A percentile compares a stretch with the other conserved stretches of the same genome.
phyloP scores from a whole-genome alignment of 371 early-diverging fungal genomes.

The Dichotomocladium elegans region DNA sequence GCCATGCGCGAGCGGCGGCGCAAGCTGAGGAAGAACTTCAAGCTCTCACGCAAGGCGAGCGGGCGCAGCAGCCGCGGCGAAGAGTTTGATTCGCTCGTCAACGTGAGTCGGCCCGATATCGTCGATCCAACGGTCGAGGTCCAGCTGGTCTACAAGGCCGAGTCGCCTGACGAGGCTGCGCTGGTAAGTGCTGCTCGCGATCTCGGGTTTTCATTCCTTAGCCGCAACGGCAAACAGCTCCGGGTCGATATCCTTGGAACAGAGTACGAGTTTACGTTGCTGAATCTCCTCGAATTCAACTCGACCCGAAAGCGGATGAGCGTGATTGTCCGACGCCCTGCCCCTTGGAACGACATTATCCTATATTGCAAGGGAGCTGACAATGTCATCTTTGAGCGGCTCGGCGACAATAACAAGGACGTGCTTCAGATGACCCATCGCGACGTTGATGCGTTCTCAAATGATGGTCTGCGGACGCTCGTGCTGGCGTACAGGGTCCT shows the following conservation, averaged over 20 bases:
- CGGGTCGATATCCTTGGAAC: slow-evolving; percentile 68
- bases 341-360: slow-evolving; percentile 74
- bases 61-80: slow-evolving; percentile 8
- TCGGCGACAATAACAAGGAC: slow-evolving; percentile 40
- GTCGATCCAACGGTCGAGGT: slow-evolving; percentile 32
- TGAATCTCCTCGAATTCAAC: slow-evolving; percentile 88
- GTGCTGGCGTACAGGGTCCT: slow-evolving; percentile 75
- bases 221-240: slow-evolving; percentile 25
- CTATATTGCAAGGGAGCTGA: slow-evolving; percentile 97
- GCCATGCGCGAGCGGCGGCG: slow-evolving; percentile 2
- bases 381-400: slow-evolving; percentile 80
- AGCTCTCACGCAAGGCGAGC: slow-evolving; percentile 2
- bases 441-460: slow-evolving; percentile 74
- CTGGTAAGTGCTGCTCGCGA: slow-evolving; percentile 84
- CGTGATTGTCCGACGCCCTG: slow-evolving; percentile 78
- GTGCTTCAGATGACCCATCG: slow-evolving; percentile 51
- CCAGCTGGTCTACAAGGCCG: slow-evolving; percentile 52
- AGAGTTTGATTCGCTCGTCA: slow-evolving; percentile 11
- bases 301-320: slow-evolving; percentile 95
- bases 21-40: slow-evolving; percentile 6
- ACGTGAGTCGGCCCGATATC: slow-evolving; percentile 8
- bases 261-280: slow-evolving; percentile 61
- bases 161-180: slow-evolving; percentile 88
- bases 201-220: slow-evolving; percentile 81
- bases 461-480: slow-evolving; percentile 87